These are phyloP conservation scores for Begonia fuchsioides DNA, from an alignment of 306 rosid species.

Conservation along the genomic window DNA sequence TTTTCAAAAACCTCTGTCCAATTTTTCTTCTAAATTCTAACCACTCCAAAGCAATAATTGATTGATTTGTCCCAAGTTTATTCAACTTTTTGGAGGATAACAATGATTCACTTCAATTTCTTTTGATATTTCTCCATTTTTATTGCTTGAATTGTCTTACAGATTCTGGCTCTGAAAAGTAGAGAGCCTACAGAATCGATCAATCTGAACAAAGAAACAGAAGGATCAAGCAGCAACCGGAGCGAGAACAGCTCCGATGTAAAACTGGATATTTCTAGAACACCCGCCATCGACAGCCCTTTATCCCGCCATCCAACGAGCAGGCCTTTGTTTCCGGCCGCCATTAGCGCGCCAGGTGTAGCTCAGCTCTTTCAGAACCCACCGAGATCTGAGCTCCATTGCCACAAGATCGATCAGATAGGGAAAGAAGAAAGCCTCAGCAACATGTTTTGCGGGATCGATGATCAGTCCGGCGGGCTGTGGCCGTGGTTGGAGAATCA, in stretches of 20 bases:
- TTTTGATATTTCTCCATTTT: background rate
- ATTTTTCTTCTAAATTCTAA: too few relatives aligned
- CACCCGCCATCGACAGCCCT: slow-evolving; percentile 78
- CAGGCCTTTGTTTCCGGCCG: slow-evolving; percentile 47
- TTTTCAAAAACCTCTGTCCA: too few relatives aligned
- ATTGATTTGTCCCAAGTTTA: too few relatives aligned
- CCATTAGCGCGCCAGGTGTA: slow-evolving; percentile 36
- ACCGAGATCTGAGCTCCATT: slow-evolving; percentile 54
- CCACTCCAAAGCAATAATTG: too few relatives aligned
- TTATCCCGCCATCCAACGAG: slow-evolving; percentile 37
- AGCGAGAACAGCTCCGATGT: slow-evolving; percentile 95
- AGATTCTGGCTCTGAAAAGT: slow-evolving; percentile 81
- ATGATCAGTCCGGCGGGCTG: slow-evolving; percentile 87
- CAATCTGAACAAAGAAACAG: slow-evolving; percentile 94
- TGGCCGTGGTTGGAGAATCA: slow-evolving; percentile 99
- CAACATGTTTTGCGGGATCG: slow-evolving; percentile 83
- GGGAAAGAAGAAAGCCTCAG: slow-evolving; percentile 70
- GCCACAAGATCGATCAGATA: slow-evolving; percentile 48
- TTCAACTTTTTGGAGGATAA: too few relatives aligned
- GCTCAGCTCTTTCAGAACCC: slow-evolving; percentile 74
- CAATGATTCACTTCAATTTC: background rate
- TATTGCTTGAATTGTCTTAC: slow-evolving; percentile 3
- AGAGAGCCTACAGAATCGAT: slow-evolving; percentile 94
- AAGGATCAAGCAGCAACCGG: slow-evolving; percentile 93
- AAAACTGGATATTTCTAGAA: slow-evolving; percentile 79